Conservation (phyloP, 768 basidiomycete species). For the Leucosporidium scottii region DNA sequence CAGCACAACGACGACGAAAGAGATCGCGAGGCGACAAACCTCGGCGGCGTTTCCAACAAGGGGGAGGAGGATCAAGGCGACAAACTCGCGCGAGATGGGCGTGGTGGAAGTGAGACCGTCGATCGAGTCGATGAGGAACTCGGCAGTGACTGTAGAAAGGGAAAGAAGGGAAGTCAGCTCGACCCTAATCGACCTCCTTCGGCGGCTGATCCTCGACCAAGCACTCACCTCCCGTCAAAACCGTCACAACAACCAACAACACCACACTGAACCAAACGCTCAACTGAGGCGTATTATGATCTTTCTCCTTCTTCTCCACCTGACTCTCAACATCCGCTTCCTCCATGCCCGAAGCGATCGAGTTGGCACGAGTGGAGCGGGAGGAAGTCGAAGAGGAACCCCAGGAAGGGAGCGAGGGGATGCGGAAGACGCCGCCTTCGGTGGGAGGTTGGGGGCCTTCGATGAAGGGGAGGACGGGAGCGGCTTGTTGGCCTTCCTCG, state of each 20-base stretch:
- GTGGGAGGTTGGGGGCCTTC: slow-evolving; percentile 28
- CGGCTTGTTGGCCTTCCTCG: slow-evolving; percentile 1
- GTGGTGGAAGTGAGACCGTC: slow-evolving; percentile 58
- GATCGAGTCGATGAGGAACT: slow-evolving; percentile 66
- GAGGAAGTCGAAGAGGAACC: slow-evolving; percentile 9
- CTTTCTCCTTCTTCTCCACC: background rate
- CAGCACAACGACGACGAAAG: slow-evolving; percentile 18
- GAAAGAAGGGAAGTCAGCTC: background rate
- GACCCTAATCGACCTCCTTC: too few relatives aligned
- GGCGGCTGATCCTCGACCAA: too few relatives aligned
- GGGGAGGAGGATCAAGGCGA: slow-evolving; percentile 82
- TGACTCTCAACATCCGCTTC: background rate
- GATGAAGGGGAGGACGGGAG: slow-evolving; percentile 9
- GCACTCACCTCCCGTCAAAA: slow-evolving; percentile 34
- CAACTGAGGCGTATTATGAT: slow-evolving; percentile 53
- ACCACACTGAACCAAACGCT: slow-evolving; percentile 56
- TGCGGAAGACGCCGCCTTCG: slow-evolving; percentile 22
- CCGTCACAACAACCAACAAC: slow-evolving; percentile 56
- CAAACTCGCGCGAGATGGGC: slow-evolving; percentile 65
- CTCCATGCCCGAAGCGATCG: background rate
- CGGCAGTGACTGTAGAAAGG: slow-evolving; percentile 49
- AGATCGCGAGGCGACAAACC: slow-evolving; percentile 22
- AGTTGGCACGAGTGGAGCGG: slow-evolving; percentile 9
- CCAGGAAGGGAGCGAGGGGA: slow-evolving; percentile 8
- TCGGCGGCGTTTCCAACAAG: slow-evolving; percentile 83